Conservation (phyloP, 768 basidiomycete genomes). For the Amanita exitialis region DNA sequence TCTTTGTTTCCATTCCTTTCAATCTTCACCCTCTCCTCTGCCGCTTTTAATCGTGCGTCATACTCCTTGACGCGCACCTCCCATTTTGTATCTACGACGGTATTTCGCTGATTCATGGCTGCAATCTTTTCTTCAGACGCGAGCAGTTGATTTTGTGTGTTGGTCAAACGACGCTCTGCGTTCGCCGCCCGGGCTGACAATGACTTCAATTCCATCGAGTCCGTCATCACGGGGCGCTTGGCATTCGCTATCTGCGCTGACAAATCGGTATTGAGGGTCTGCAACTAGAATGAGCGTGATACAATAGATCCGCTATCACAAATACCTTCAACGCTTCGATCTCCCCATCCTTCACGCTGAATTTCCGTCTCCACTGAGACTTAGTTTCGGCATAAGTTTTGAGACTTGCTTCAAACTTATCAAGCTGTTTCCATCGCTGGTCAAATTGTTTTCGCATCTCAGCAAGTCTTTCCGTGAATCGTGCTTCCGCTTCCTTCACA, state of each 20-base stretch:
- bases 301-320: constrained; percentile 2
- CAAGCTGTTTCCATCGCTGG: constrained; percentile 81
- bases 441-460: constrained; percentile 86
- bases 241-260: constrained; percentile 54
- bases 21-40: constrained; percentile 87
- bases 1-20: constrained; percentile 94
- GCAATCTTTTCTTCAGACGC: constrained; percentile 81
- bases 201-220: constrained; percentile 62
- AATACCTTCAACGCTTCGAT: constrained; percentile 76
- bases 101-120: constrained; percentile 59
- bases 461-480: constrained; percentile 61
- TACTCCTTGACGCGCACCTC: constrained; percentile 93
- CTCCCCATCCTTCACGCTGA: constrained; percentile 80
- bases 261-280: constrained; percentile 72
- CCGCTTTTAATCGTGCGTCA: constrained; percentile 67
- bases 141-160: constrained; percentile 75
- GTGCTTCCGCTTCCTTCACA: constrained; percentile 66
- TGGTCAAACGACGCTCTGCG: constrained; percentile 81
- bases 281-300: background rate
- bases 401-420: constrained; percentile 82
- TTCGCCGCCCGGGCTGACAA: constrained; percentile 67
- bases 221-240: constrained; percentile 48
- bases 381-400: constrained; percentile 79
- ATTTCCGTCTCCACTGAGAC: constrained; percentile 73
- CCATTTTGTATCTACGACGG: constrained; percentile 79